These are phyloP conservation scores for Picochlorum costavermella DNA, from an alignment of 139 green algal genomes.

Conservation along the genomic window DNA sequence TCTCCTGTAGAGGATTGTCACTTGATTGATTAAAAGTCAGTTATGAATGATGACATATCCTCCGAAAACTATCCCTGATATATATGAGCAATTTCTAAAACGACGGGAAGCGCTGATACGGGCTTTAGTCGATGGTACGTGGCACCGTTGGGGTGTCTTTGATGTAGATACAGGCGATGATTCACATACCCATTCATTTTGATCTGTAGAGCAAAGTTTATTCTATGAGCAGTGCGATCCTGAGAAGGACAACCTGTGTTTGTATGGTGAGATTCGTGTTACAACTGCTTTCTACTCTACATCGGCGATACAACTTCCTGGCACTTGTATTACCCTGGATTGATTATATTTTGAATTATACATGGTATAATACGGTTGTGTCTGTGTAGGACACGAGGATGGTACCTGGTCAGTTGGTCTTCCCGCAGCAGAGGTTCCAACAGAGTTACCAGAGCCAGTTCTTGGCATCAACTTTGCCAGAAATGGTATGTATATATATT, in stretches of 20 bases:
- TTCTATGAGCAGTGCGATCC: slow-evolving; percentile 76
- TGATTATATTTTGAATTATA: neutral
- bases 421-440: slow-evolving; percentile 93
- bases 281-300: neutral
- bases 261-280: slow-evolving; percentile 71
- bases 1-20: too few species aligned
- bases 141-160: too few species aligned
- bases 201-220: slow-evolving; percentile 13
- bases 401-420: slow-evolving; percentile 83
- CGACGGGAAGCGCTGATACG: slow-evolving; percentile 21
- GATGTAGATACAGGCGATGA: too few species aligned
- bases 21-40: neutral
- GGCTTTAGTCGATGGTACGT: slow-evolving; percentile 27
- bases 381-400: slow-evolving; percentile 55
- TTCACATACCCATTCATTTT: neutral
- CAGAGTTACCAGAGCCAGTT: slow-evolving; percentile 94
- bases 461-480: slow-evolving; percentile 97
- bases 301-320: neutral
- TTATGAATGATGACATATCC: neutral
- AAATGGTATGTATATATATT: slow-evolving; percentile 33
- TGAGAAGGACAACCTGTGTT: slow-evolving; percentile 92
- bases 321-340: neutral
- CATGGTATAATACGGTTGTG: neutral
- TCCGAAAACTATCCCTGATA: slow-evolving; percentile 12
- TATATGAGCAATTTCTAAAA: slow-evolving; percentile 23